phyloP scores from a whole-genome alignment of 805 yeast species.

The Myxozyma nipponensis region DNA sequence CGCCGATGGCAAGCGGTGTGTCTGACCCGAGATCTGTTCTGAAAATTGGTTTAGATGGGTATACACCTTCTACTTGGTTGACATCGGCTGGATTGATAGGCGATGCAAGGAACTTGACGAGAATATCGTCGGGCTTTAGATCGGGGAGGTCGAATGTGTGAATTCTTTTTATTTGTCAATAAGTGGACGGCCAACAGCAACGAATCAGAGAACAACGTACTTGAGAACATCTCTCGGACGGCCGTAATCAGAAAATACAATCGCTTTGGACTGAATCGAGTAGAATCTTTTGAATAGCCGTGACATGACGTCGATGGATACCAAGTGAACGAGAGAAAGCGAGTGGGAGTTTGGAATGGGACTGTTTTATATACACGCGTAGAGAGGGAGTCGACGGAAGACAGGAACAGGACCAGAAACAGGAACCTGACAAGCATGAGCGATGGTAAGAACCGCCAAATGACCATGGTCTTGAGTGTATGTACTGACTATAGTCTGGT shows the following conservation, averaged over 20 bases:
- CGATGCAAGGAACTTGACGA: constrained; percentile 68
- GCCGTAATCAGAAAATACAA: constrained; percentile 66
- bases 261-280: constrained; percentile 52
- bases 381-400: no score
- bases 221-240: constrained; percentile 40
- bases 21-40: constrained; percentile 48
- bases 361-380: no score
- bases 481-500: no score
- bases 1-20: constrained; percentile 74
- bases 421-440: no score
- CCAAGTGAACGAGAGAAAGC: no score
- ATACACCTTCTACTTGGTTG: constrained; percentile 80
- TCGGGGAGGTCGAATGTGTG: constrained; percentile 40
- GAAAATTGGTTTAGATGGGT: constrained; percentile 70
- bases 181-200: neutral
- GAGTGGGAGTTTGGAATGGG: no score
- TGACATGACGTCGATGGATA: no score
- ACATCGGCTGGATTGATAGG: constrained; percentile 91
- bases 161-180: constrained; percentile 19
- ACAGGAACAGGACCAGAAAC: no score
- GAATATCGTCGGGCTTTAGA: constrained; percentile 41
- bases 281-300: constrained; percentile 5
- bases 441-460: no score
- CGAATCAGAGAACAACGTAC: constrained; percentile 6
- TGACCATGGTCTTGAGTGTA: no score